These are phyloP conservation scores for Eucalyptus grandis DNA, from an alignment of 345 rosid genomes.

Conservation along the genomic window DNA sequence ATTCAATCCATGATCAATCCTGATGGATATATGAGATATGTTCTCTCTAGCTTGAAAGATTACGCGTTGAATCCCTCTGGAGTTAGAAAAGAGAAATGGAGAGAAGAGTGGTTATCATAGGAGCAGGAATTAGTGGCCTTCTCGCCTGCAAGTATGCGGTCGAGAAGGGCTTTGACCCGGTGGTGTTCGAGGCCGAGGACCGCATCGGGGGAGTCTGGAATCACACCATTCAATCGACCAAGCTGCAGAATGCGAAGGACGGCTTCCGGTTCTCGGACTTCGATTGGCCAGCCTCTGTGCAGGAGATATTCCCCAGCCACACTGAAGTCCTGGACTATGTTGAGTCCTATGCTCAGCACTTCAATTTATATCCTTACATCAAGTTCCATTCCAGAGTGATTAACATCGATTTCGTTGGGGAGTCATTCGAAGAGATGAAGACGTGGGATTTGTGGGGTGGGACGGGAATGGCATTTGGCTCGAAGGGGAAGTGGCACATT, in stretches of 20 bases:
- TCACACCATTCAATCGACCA: conserved; percentile 3
- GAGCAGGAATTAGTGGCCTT: conserved; percentile 35
- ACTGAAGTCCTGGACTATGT: conserved; percentile 7
- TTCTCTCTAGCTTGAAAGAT: not conserved
- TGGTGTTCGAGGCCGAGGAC: conserved; percentile 18
- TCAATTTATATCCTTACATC: conserved; percentile 5
- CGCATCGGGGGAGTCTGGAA: conserved; percentile 18
- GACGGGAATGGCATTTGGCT: conserved; percentile 16
- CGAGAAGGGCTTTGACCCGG: conserved; percentile 14
- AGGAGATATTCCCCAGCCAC: conserved; percentile 1
- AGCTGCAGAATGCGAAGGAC: conserved; percentile 9
- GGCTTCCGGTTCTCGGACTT: conserved; percentile 22
- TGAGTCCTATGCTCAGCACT: conserved; percentile 10
- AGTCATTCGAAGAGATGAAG: conserved; percentile 8
- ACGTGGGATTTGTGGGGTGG: conserved; percentile 27
- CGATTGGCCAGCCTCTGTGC: conserved; percentile 20
- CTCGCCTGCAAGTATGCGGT: conserved; percentile 18
- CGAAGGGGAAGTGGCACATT: conserved; percentile 23
- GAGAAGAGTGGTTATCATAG: conserved; percentile 13
- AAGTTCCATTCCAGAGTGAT: conserved; percentile 13
- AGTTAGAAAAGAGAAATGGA: conserved; percentile 2
- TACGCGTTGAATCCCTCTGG: not conserved
- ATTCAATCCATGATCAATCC: not conserved
- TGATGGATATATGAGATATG: not conserved
- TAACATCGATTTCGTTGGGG: conserved; percentile 16